These are phyloP conservation scores for Populus hybrid DNA, from an alignment of 441 rosid genomes.

Conservation along the genomic window DNA sequence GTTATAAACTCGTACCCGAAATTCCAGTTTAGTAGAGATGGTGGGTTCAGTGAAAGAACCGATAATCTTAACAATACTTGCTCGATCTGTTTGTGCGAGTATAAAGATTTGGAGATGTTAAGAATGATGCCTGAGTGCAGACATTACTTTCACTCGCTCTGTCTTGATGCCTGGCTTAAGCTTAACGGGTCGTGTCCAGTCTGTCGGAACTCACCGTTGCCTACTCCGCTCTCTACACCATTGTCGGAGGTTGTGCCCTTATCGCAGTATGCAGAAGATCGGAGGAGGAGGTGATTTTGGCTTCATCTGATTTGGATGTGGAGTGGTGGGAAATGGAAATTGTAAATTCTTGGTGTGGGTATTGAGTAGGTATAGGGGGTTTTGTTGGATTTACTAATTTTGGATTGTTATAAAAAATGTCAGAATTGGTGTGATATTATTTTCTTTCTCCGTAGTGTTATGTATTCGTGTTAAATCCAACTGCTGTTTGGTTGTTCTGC, in stretches of 20 bases:
- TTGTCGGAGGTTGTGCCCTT: conserved; percentile 21
- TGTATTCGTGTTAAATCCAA: background rate
- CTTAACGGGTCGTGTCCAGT: conserved; percentile 95
- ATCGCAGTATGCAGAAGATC: conserved; percentile 41
- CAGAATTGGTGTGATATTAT: background rate
- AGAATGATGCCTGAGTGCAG: conserved; percentile 98
- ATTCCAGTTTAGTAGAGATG: conserved; percentile 52
- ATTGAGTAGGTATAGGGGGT: background rate
- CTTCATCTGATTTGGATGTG: background rate
- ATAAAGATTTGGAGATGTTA: conserved; percentile 83
- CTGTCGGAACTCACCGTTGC: conserved; percentile 92
- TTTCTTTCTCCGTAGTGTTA: background rate
- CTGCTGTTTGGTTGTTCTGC: background rate
- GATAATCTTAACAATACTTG: conserved; percentile 38
- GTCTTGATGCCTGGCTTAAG: conserved; percentile 94
- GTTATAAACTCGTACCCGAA: conserved; percentile 89
- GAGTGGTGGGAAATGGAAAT: background rate
- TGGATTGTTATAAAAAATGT: background rate
- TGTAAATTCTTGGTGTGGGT: conserved; percentile 18
- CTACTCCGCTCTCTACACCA: conserved; percentile 93
- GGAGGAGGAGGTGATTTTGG: conserved; percentile 51
- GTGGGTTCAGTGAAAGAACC: conserved; percentile 11
- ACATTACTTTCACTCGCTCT: conserved; percentile 71
- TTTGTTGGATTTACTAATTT: conserved; percentile 13
- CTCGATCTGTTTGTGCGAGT: conserved; percentile 88